Evolutionary conservation across 108 stramenopile genomes (phyloP), one percentile per base, ranked within the genome.

Genomic region (Skeletonema marinoi): DNA sequence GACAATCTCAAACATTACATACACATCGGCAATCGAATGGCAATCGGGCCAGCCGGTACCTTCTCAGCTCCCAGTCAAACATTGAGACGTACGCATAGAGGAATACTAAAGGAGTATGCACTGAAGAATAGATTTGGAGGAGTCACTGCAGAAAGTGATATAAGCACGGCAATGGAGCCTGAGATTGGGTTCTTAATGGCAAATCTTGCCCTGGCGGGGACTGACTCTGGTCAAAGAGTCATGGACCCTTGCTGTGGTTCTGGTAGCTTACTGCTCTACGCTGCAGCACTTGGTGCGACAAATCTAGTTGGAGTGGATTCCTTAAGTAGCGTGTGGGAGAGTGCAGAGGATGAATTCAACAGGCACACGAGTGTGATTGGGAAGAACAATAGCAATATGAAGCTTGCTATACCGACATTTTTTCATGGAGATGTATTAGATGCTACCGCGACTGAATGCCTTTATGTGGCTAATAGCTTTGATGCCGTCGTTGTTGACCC

Each of bases 101-200:
- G 80, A 2, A 31, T 75, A 50, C 56, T 82, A 60, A 82, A 75
- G 41, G 30, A 75, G 35, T 81, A 66, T 38, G 80, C 80, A 12
- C 33, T 81, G 39, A 81, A 75, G 31, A 68, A 60, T 48, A 68
- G 66, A 61, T 33, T 16, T 36, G 56, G 29, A 32, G 62, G 32
- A 42, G n/a, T 21, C 58, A 66, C 58, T 21, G 54, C 19, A n/a
- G n/a, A n/a, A n/a, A n/a, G n/a, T 13, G 44, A 66, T 39, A 66
- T 31, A 3, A 69, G 63, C 63, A 80, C 78, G 13, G 80, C 80
- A 61, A 81, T 81, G 80, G 80, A 81, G 32, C 80, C 80, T 1
- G 80, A 81, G 42, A 75, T 81, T n/a, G 80, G 80, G 50, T 81
- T 81, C 50, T 29, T 81, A 36, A 81, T 81, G 80, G 74, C 80